Percentiles rank a stretch among this genome's conserved stretches.
These are phyloP conservation scores for Colletotrichum sidae DNA, from an alignment of 2,329 filamentous ascomycete species.

Conservation along the genomic window DNA sequence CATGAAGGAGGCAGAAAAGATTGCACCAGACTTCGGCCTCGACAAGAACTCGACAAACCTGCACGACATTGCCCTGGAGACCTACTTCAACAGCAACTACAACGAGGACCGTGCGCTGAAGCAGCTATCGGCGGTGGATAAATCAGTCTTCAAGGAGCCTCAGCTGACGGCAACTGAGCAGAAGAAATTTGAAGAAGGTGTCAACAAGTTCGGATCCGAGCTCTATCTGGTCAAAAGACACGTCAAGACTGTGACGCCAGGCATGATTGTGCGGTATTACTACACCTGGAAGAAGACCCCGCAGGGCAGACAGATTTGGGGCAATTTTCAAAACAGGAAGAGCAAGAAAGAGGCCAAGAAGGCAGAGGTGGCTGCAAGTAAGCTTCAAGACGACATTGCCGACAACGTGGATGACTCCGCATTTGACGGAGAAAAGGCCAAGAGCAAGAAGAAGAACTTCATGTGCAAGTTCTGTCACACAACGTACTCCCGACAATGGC, in stretches of 20 bases:
- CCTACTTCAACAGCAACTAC: constrained; percentile 79
- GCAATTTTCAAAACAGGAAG: constrained; percentile 86
- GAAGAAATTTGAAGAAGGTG: constrained; percentile 92
- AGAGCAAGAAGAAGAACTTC: constrained; percentile 82
- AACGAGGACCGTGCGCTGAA: constrained; percentile 77
- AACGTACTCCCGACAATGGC: constrained; percentile 87
- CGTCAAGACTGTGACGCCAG: constrained; percentile 83
- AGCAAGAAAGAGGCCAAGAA: constrained; percentile 88
- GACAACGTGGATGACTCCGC: constrained; percentile 95
- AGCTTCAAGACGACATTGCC: constrained; percentile 91
- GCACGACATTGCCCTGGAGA: constrained; percentile 82
- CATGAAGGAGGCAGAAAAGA: constrained; percentile 74
- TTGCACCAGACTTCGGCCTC: constrained; percentile 77
- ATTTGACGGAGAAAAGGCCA: constrained; percentile 90
- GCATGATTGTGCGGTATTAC: constrained; percentile 90
- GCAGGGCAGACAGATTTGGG: constrained; percentile 89
- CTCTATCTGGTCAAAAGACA: constrained; percentile 85
- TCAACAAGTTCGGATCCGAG: constrained; percentile 91
- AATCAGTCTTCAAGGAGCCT: constrained; percentile 84
- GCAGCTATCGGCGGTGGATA: constrained; percentile 75
- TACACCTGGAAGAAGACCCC: constrained; percentile 98
- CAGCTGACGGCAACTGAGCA: constrained; percentile 81
- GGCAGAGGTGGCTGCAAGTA: constrained; percentile 76
- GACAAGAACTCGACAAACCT: constrained; percentile 85
- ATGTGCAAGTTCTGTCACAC: constrained; percentile 93